These are phyloP conservation scores for Aspergillus cavernicola DNA, from an alignment of 495 filamentous ascomycete species.

Conservation along the genomic window DNA sequence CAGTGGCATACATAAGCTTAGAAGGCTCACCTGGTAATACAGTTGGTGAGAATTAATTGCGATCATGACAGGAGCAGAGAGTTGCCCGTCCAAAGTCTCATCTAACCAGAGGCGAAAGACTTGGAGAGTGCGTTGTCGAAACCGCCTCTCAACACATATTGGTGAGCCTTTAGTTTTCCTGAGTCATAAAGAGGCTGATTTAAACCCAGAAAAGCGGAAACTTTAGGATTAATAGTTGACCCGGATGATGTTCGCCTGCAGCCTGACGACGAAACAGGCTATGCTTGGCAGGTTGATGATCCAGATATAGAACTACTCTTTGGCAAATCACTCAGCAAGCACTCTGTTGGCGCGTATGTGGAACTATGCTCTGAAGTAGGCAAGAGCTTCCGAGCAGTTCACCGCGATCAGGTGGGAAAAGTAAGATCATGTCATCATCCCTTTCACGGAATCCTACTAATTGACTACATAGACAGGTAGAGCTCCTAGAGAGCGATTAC, in stretches of 20 bases:
- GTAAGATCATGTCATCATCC: neutral
- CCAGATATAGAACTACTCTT: constrained; percentile 13
- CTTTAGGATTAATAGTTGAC: constrained; percentile 22
- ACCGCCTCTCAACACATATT: neutral
- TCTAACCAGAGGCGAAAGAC: neutral
- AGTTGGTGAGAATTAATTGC: neutral
- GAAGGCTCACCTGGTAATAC: too few species aligned
- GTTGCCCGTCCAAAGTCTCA: neutral
- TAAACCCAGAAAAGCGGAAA: constrained; percentile 10
- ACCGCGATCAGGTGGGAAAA: constrained; percentile 15
- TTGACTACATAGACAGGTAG: neutral
- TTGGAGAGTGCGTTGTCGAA: neutral
- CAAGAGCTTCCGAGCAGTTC: neutral
- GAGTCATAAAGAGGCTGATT: neutral
- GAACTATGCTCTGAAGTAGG: constrained; percentile 14
- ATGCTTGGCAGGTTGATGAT: constrained; percentile 14
- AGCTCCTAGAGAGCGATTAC: neutral
- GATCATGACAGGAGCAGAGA: neutral
- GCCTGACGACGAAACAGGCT: neutral
- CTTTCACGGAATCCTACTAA: neutral
- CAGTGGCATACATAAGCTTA: too few species aligned
- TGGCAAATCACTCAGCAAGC: constrained; percentile 19
- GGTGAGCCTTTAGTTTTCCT: neutral
- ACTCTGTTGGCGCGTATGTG: constrained; percentile 23
- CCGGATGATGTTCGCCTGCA: constrained; percentile 23